Base-by-base conservation (phyloP, 2,329 filamentous ascomycete genomes). In the Diaporthe destruens region DNA sequence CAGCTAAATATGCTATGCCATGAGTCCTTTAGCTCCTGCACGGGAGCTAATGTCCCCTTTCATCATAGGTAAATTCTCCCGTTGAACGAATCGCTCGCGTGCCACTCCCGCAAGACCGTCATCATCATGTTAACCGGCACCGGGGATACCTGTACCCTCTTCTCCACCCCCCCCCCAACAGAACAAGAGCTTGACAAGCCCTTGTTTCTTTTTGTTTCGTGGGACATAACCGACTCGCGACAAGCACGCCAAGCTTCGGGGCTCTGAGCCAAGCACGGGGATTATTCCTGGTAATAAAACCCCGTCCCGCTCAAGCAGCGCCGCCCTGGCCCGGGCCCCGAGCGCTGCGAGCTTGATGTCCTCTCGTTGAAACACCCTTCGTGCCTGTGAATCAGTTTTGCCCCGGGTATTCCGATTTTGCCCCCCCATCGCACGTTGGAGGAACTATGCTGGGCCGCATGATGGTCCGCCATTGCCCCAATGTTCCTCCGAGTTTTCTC, bases 221-320 rank as follows among this genome's bases (percentile, higher is more conserved):
- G 44, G 49, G 20, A 51, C 16, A 29, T 20, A 51, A 36, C 44
- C 61, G 61, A 65, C 61, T 51, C 44, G 61, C 44, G 61, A 51
- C 44, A 51, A 36, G 61, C 61, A 65, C 44, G 61, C 61, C 61
- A 65, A 65, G 61, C 61, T 65, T 65, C 44, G 61, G 61, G 61
- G 44, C 61, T 65, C 61, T 36, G 36, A 23, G 29, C 44, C 61
- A 65, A 51, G 61, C 61, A 47, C 29, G 61, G 61, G 44, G 44
- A 65, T 65, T 51, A 36, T 65, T 51, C 44, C 44, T 51, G 44
- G 42, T 29, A 65, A 29, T n/a, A n/a, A n/a, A n/a, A n/a, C n/a
- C n/a, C n/a, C n/a, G n/a, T n/a, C n/a, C n/a, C n/a, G n/a, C n/a
- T n/a, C n/a, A n/a, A 39, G 8, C 44, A n/a, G 44, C 44, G 7